phyloP scores from a whole-genome alignment of 345 rosid genomes.

The Aurinia saxatilis region DNA sequence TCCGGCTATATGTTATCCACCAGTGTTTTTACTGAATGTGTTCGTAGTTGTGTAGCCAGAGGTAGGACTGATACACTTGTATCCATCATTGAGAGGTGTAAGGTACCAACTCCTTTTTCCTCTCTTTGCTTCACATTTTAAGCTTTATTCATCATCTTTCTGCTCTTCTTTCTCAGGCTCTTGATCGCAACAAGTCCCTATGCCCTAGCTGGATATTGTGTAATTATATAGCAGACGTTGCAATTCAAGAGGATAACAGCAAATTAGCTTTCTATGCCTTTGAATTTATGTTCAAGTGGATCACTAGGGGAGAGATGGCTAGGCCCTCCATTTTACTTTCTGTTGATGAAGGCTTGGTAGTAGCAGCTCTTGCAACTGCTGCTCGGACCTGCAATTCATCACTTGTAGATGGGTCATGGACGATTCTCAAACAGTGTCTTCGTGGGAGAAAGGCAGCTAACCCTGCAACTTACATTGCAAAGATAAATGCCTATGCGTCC shows the following conservation, averaged over 20 bases:
- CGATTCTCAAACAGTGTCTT: slow-evolving; percentile 54
- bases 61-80: slow-evolving; percentile 57
- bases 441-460: slow-evolving; percentile 61
- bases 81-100: slow-evolving; percentile 78
- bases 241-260: slow-evolving; percentile 67
- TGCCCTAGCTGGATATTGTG: slow-evolving; percentile 75
- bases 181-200: slow-evolving; percentile 78
- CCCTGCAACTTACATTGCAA: slow-evolving; percentile 67
- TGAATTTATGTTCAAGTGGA: slow-evolving; percentile 85
- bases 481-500: slow-evolving; percentile 69
- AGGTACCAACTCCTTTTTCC: slow-evolving; percentile 50
- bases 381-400: slow-evolving; percentile 63
- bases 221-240: slow-evolving; percentile 60
- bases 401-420: slow-evolving; percentile 82
- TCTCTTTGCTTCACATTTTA: neutral
- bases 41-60: slow-evolving; percentile 45
- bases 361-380: slow-evolving; percentile 78
- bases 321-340: slow-evolving; percentile 53
- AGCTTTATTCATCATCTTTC: neutral
- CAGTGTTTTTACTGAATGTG: slow-evolving; percentile 47
- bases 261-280: slow-evolving; percentile 67
- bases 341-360: slow-evolving; percentile 78
- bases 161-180: slow-evolving; percentile 38
- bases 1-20: slow-evolving; percentile 53
- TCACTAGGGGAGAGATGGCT: slow-evolving; percentile 61